Conservation (phyloP, 148 eudicot species). For the Vaccinium vitisidaea region DNA sequence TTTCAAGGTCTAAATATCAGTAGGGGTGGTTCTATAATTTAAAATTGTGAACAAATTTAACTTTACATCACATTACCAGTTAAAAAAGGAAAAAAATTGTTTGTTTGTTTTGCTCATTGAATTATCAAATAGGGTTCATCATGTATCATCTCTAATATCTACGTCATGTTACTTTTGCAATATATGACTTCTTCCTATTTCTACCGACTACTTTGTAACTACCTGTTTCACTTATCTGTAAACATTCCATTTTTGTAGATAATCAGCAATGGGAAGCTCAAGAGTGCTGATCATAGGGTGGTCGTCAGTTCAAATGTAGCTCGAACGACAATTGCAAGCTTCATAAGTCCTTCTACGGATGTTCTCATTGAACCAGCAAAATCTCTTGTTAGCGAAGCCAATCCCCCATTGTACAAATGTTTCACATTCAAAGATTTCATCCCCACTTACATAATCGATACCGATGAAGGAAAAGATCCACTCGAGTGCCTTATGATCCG, state of each 20-base stretch:
- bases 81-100: too few species aligned
- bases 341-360: neutral
- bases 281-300: conserved; percentile 14
- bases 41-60: too few species aligned
- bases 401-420: neutral
- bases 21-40: too few species aligned
- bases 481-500: neutral
- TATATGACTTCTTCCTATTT: neutral
- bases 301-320: neutral
- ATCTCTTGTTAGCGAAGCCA: neutral
- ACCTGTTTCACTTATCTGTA: too few species aligned
- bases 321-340: neutral
- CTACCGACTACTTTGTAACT: neutral
- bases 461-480: neutral
- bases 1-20: too few species aligned
- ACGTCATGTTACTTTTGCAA: too few species aligned
- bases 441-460: neutral
- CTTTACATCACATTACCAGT: too few species aligned
- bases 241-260: neutral
- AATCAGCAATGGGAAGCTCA: conserved; percentile 11
- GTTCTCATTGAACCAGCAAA: conserved; percentile 5
- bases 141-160: too few species aligned
- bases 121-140: too few species aligned
- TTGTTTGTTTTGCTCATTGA: too few species aligned
- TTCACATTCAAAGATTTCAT: neutral